Conservation (phyloP, 23 red algal species). For the Gracilaria caudata region DNA sequence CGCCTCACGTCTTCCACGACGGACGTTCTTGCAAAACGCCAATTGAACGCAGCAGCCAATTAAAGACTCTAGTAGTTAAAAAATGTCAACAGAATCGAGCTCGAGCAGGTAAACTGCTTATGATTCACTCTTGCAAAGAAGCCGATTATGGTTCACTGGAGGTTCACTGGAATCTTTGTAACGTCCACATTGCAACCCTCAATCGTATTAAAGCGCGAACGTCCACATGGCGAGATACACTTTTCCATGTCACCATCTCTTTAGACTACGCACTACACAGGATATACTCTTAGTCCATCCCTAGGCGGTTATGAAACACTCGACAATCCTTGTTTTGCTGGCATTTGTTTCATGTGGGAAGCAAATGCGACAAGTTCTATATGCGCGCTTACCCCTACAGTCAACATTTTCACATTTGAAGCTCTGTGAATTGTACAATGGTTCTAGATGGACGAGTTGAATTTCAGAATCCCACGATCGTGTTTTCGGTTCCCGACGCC, state of each 20-base stretch:
- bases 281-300: neutral
- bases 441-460: neutral
- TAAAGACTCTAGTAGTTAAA: neutral
- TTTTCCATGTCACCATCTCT: neutral
- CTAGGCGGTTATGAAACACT: neutral
- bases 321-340: neutral
- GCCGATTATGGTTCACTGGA: too few species aligned
- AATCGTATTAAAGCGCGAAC: neutral
- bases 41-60: neutral
- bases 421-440: conserved; percentile 4
- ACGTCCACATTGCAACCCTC: too few species aligned
- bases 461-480: neutral
- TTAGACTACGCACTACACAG: neutral
- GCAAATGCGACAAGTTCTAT: neutral
- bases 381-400: neutral
- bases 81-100: neutral
- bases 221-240: too few species aligned
- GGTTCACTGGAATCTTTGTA: too few species aligned
- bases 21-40: neutral
- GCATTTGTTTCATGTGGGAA: neutral
- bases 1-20: neutral
- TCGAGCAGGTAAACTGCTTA: too few species aligned
- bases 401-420: neutral
- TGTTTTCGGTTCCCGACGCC: conserved; percentile 26
- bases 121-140: too few species aligned